Conservation (phyloP, 148 eudicot species). For the Polygonum aviculare region DNA sequence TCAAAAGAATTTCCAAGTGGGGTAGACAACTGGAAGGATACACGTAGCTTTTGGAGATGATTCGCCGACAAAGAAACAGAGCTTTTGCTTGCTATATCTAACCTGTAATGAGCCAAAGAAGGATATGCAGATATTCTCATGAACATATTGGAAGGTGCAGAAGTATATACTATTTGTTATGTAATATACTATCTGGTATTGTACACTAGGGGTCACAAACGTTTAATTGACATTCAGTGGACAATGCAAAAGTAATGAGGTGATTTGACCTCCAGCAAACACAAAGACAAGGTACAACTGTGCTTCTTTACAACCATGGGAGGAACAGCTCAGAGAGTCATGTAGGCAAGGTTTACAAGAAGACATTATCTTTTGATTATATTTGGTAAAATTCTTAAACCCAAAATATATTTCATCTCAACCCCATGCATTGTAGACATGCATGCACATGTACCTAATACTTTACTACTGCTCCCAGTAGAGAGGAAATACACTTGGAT, state of each 20-base stretch:
- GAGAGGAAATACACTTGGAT: background rate
- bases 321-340: background rate
- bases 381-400: too few species aligned
- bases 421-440: background rate
- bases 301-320: background rate
- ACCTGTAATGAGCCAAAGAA: conserved; percentile 26
- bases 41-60: conserved; percentile 81
- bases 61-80: conserved; percentile 69
- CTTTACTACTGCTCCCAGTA: background rate
- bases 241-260: background rate
- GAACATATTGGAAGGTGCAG: too few species aligned
- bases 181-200: background rate
- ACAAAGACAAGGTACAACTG: background rate
- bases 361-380: background rate
- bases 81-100: conserved; percentile 52
- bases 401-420: background rate
- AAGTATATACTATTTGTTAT: background rate
- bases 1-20: conserved; percentile 62
- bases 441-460: background rate
- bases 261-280: background rate
- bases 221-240: background rate
- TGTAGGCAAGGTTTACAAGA: background rate
- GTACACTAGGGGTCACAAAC: background rate
- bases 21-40: conserved; percentile 61
- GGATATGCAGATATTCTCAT: background rate